Conservation (phyloP, 139 green algal genomes). For the Asterochloris erici region DNA sequence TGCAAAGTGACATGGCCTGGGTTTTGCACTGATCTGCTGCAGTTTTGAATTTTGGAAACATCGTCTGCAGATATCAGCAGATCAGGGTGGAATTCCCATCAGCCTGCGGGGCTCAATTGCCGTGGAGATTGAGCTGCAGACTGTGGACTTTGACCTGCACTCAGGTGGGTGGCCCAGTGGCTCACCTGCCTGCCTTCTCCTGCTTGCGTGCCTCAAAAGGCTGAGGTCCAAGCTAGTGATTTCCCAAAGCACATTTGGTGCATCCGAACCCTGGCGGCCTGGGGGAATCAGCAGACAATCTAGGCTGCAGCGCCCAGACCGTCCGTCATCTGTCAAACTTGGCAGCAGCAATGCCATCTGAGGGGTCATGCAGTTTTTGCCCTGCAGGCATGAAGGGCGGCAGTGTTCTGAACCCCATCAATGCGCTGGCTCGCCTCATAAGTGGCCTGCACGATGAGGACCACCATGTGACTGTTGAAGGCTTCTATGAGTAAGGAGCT, state of each 20-base stretch:
- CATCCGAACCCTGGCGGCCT: no score
- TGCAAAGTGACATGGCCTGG: no score
- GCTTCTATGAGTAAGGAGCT: slow-evolving; percentile 61
- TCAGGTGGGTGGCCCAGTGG: slow-evolving; percentile 7
- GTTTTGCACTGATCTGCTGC: no score
- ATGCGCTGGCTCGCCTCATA: slow-evolving; percentile 56
- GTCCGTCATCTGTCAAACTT: no score
- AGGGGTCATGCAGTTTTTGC: neutral
- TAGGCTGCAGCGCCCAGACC: no score
- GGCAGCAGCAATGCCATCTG: no score
- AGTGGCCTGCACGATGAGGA: slow-evolving; percentile 39
- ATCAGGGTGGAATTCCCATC: slow-evolving; percentile 38
- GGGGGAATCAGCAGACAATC: no score
- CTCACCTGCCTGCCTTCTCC: no score
- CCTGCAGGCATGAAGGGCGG: slow-evolving; percentile 54
- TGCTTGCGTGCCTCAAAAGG: no score
- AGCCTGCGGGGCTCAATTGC: slow-evolving; percentile 45
- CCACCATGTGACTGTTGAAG: slow-evolving; percentile 38
- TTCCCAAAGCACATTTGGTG: no score
- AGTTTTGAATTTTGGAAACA: no score
- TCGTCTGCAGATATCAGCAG: neutral
- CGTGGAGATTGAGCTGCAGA: slow-evolving; percentile 47
- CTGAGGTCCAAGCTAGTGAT: no score
- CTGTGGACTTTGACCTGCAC: slow-evolving; percentile 57
- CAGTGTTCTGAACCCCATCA: slow-evolving; percentile 53